These are phyloP conservation scores for Leccinum arenicola DNA, from an alignment of 768 basidiomycete species.

Conservation along the genomic window DNA sequence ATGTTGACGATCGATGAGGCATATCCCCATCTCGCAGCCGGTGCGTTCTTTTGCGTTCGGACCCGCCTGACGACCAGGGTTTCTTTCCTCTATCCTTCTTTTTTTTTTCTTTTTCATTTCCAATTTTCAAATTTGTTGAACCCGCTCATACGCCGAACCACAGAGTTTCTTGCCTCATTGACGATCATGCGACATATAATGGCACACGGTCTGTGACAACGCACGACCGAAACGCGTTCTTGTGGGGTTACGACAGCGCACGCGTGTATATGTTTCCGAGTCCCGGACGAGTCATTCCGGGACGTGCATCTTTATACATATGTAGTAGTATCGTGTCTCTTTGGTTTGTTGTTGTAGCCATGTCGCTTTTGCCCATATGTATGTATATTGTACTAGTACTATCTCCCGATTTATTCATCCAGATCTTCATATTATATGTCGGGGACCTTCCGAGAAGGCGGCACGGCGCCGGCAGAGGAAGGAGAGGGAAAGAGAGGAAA, in stretches of 20 bases:
- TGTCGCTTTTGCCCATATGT: not conserved
- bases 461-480: not conserved
- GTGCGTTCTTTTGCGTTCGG: slow-evolving; percentile 33
- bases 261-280: not conserved
- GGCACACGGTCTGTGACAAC: slow-evolving; percentile 32
- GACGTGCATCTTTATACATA: not conserved
- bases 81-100: not conserved
- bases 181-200: slow-evolving; percentile 65
- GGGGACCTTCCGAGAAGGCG: not conserved
- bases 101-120: not conserved
- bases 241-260: not conserved
- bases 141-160: slow-evolving; percentile 9
- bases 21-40: slow-evolving; percentile 53
- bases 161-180: slow-evolving; percentile 60
- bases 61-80: slow-evolving; percentile 6
- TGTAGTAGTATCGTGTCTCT: not conserved
- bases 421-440: not conserved
- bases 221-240: not conserved
- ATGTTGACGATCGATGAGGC: slow-evolving; percentile 62
- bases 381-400: slow-evolving; percentile 12
- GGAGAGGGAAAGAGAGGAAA: not conserved
- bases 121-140: not conserved
- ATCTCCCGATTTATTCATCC: slow-evolving; percentile 2
- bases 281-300: not conserved
- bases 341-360: slow-evolving; percentile 11